Evolutionary conservation across 1,139 yeast genomes (phyloP).

Genomic region (Candida sanyaensis): DNA sequence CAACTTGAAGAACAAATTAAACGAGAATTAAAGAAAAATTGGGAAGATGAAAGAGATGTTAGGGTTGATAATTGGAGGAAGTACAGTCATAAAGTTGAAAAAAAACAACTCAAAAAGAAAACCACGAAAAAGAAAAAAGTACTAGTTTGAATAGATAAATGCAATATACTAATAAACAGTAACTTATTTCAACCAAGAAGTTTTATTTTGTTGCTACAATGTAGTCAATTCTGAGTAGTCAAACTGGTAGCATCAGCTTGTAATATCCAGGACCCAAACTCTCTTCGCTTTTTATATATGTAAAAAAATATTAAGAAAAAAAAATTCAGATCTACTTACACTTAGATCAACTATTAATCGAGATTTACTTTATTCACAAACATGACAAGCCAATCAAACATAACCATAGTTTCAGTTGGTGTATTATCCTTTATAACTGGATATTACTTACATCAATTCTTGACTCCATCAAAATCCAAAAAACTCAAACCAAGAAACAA

Average conservation of each 20-base stretch:
- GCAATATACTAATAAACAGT: background rate
- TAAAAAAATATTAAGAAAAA: background rate
- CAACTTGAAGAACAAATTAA: conserved; percentile 40
- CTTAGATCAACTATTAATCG: background rate
- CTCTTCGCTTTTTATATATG: too few species aligned
- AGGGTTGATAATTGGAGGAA: conserved; percentile 65
- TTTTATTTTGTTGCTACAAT: background rate
- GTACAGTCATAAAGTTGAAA: conserved; percentile 46
- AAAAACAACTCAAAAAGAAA: conserved; percentile 44
- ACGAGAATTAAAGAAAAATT: conserved; percentile 45
- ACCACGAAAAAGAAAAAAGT: conserved; percentile 28
- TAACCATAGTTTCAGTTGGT: conserved; percentile 23
- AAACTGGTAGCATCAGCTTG: too few species aligned
- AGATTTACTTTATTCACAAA: background rate
- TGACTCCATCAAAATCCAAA: conserved; percentile 1
- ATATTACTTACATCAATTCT: conserved; percentile 19
- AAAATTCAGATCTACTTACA: too few species aligned
- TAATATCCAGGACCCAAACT: too few species aligned
- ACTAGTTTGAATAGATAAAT: conserved; percentile 27
- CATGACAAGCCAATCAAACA: conserved; percentile 10
- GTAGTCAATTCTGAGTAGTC: too few species aligned
- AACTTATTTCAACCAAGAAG: background rate
- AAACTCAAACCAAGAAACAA: conserved; percentile 1
- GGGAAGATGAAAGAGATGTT: conserved; percentile 65
- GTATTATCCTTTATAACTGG: conserved; percentile 28